These are phyloP conservation scores for Fusarium annulatum DNA, from an alignment of 2,329 filamentous ascomycete genomes.

Conservation along the genomic window DNA sequence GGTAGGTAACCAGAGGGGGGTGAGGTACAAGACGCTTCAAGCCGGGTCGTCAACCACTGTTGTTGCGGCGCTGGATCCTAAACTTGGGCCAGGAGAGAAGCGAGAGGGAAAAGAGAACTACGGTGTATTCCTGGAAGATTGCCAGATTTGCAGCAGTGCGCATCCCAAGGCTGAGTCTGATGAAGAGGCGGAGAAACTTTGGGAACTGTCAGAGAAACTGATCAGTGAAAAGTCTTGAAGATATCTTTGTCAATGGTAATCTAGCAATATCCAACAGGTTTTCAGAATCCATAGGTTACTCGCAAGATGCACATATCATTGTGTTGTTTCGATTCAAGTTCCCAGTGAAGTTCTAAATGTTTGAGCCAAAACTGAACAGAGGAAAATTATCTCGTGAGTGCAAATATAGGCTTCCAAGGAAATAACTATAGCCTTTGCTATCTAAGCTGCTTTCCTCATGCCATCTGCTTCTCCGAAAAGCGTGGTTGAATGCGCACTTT, in stretches of 20 bases:
- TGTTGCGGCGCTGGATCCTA: not conserved
- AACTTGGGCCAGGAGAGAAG: not conserved
- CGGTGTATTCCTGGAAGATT: not conserved
- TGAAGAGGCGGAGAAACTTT: not conserved
- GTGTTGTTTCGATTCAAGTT: accelerated
- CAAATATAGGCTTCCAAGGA: accelerated
- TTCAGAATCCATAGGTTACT: accelerated
- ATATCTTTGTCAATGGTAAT: accelerated
- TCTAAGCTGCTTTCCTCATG: accelerated
- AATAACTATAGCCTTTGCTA: not conserved
- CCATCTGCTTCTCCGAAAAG: not conserved
- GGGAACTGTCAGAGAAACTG: not conserved
- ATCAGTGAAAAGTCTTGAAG: not conserved
- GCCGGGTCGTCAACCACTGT: not conserved
- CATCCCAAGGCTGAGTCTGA: not conserved
- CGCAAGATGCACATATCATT: accelerated
- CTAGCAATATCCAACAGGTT: accelerated
- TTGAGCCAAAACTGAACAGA: no score
- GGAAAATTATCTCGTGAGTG: accelerated
- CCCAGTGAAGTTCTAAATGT: accelerated
- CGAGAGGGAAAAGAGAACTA: not conserved
- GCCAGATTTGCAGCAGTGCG: not conserved
- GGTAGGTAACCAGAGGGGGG: not conserved
- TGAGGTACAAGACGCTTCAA: not conserved
- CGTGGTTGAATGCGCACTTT: not conserved